Evolutionary conservation across 1,284 basidiomycete species (phyloP), one percentile per base, ranked within the genome.

Genomic region (Ceratobasidium sp.): DNA sequence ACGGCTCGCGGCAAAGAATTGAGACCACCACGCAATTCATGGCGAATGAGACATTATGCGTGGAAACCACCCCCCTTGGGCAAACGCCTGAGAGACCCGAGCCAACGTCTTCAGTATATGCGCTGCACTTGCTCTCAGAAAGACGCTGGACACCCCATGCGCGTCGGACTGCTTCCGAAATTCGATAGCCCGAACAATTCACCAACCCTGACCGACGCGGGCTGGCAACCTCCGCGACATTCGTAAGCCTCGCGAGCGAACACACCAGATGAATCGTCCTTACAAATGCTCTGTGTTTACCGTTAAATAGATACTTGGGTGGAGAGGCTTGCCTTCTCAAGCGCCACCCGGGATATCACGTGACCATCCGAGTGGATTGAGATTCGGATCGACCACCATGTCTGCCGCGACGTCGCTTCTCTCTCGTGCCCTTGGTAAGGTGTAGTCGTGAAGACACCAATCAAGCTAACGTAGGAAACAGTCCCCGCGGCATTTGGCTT

Each of bases 401-500:
- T 70, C 68, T 25, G 57, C 57, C 9, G 70, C 57, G 19, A 40
- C 70, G 49, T 61, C 56, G 7, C 25, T 62, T 51, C 59, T 73
- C 29, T 73, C 70, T 52, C 70, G 70, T 9, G 70, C 70, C 29
- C 56, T 73, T 32, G 57, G 70, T 73, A 22, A 37, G 70, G 32
- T 51, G 29, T 34, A 52, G 11, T 17, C 29, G 9, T 51, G 19
- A n/a, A 62, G 25, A 34, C 19, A 44, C 54, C 8, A 3, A 17
- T n/a, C 34, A 51, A 7, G 19, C 8, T 49, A 4, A 17, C 3
- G 15, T 62, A 46, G 1, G 17, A 40, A 52, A 37, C 34, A 95
- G 95, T 96, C 44, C 94, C 95, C 76, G 84, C 92, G 78, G 92
- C 90, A 57, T 84, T 95, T 79, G 92, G 90, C 61, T 86, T 89